Evolutionary conservation across 139 green algal genomes (phyloP).

Genomic region (Chlamydomonas sp.): DNA sequence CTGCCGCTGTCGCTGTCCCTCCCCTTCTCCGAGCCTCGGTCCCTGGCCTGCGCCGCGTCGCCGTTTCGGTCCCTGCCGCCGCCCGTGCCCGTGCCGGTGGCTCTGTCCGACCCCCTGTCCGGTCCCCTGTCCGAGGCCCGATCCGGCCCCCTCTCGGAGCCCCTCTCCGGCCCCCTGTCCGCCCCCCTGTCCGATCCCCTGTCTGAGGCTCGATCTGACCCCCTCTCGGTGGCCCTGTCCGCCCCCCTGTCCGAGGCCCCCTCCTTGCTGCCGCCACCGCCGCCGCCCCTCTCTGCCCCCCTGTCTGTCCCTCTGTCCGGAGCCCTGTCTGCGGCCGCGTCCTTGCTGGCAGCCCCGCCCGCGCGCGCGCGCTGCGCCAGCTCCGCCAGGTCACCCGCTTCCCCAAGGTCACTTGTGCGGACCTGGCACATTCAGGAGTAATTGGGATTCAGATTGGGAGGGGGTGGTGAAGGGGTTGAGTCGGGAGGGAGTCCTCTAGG

Average conservation of each 20-base stretch:
- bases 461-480: too few relatives aligned
- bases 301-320: background rate
- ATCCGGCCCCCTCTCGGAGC: background rate
- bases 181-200: background rate
- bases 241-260: background rate
- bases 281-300: background rate
- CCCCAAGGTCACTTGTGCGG: too few relatives aligned
- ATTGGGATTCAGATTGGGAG: too few relatives aligned
- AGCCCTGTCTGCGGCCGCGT: background rate
- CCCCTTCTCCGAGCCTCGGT: background rate
- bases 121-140: too few relatives aligned
- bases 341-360: background rate
- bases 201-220: background rate
- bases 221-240: background rate
- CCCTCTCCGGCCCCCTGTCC: background rate
- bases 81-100: too few relatives aligned
- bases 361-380: background rate
- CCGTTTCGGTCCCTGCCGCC: too few relatives aligned
- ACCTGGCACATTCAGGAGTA: too few relatives aligned
- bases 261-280: background rate
- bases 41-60: too few relatives aligned
- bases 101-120: too few relatives aligned
- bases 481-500: too few relatives aligned
- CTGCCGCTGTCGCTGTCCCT: background rate
- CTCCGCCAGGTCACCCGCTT: slow-evolving; percentile 2